Conservation (phyloP, 2,329 filamentous ascomycete genomes). For the Paecilomyces sp. region DNA sequence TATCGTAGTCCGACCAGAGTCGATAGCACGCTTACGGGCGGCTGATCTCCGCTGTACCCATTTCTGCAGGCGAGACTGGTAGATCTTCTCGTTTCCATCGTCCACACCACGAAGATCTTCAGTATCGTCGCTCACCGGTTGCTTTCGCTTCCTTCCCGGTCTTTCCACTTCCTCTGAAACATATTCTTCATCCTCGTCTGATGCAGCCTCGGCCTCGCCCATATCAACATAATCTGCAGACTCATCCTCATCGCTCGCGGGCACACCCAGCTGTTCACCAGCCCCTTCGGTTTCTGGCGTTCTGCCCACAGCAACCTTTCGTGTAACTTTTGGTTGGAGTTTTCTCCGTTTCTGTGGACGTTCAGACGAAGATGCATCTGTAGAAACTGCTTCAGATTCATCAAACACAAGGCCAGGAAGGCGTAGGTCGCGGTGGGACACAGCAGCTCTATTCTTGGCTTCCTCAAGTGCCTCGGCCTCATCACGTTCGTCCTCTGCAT, state of each 20-base stretch:
- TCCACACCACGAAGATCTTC: constrained; percentile 63
- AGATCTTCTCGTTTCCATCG: constrained; percentile 80
- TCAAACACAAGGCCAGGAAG: constrained; percentile 63
- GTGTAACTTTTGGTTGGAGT: constrained; percentile 9
- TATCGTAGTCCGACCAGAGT: constrained; percentile 17
- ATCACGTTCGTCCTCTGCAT: constrained; percentile 66
- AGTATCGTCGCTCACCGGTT: constrained; percentile 27
- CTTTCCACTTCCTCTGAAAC: constrained; percentile 14
- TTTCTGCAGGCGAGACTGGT: constrained; percentile 63
- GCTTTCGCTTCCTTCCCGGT: constrained; percentile 27
- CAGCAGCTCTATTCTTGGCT: constrained; percentile 33
- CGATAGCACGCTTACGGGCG: constrained; percentile 46
- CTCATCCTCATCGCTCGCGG: constrained; percentile 24
- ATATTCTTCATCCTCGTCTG: constrained; percentile 30
- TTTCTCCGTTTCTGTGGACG: constrained; percentile 30
- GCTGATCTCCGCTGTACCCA: constrained; percentile 64
- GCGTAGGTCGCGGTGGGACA: constrained; percentile 67
- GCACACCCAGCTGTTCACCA: constrained; percentile 8
- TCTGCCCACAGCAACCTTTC: neutral
- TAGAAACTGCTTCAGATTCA: constrained; percentile 27
- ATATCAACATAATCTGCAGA: constrained; percentile 26
- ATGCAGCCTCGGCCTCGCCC: constrained; percentile 18
- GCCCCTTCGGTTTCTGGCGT: constrained; percentile 4
- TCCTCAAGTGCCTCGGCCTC: constrained; percentile 43
- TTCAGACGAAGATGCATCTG: constrained; percentile 4